Evolutionary conservation across 192 early-diverging fungal species (phyloP), one percentile per base, ranked within the genome.

Genomic region (Backusella psychrophila): DNA sequence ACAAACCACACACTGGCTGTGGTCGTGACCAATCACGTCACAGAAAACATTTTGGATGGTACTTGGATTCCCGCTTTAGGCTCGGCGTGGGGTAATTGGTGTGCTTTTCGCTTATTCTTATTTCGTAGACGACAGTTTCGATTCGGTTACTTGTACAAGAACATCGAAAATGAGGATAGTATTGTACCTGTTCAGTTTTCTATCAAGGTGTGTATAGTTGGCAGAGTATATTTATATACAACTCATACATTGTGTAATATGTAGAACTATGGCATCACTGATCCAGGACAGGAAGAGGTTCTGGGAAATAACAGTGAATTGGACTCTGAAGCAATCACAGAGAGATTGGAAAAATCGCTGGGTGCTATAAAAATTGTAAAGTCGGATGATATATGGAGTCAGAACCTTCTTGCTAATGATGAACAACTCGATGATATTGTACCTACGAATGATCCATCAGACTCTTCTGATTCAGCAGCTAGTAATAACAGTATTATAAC

Each of bases 11-110:
- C 36, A 23, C 21, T 78, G 29, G 72, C 77, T 1, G 77, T 77
- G 23, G 52, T 77, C 8, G 52, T 66, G 4, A 63, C 69, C 12
- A 77, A 77, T 69, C 69, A 77, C 49, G 56, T 71, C 14, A 71
- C 69, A 34, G 21, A 21, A 1, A 56, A 41, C 14, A 34, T 31
- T 6, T 6, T 9, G 0, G n/a, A 14, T 19, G 46, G 23, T 38
- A 11, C 44, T 29, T 49, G 67, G 46, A 29, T 44, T 31, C 75
- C 75, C 9, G 67, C 75, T 1, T 46, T 77, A 9, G 69, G 75
- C 44, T 1, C 12, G 3, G 6, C 36, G 9, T 71, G 68, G 69
- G 69, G 69, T 4, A 34, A 71, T 9, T 77, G 75, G 75, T 77
- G 69, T 15, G 35, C 35, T 6, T 19, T 31, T 35, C 36, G 75